Base-by-base conservation (phyloP, 768 basidiomycete species). In the Hirschioporus abietinus region DNA sequence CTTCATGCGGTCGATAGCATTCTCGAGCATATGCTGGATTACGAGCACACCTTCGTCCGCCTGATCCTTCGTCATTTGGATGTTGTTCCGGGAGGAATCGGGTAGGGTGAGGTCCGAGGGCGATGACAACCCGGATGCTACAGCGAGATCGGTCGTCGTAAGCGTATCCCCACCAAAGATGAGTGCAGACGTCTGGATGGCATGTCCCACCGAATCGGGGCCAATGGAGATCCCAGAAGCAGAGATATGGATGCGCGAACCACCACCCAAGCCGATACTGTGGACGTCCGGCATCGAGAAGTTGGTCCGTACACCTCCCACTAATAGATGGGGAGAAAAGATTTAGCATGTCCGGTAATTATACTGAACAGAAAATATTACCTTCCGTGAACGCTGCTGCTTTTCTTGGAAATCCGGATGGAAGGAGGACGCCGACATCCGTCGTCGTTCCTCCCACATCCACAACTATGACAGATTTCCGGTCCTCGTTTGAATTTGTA, bases 371-470 rank as follows among this genome's bases (percentile, higher is more conserved):
- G 35, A n/a, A 4, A 59, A 26, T 27, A 52, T 15, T 5, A 52
- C 42, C 42, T 73, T 88, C 83, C 30, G 84, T 83, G 71, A 84
- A 83, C 1, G 86, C 86, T 17, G 85, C 85, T 1, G 88, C 86
- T 69, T 88, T 87, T 23, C 85, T 75, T 30, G 87, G 88, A 72
- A 88, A 86, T 8, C 87, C 87, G 17, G 80, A 82, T 0, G 86
- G 84, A 58, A 88, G 75, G 9, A 89, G 73, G 60, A 88, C 83
- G 20, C 88, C 88, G 7, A 88, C 83, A 68, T 88, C 88, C 1
- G 86, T 85, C 18, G 87, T 87, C 0, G 88, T 89, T 0, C 87
- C 88, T 61, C 88, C 88, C 66, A 88, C 78, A 72, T 89, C 88
- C 64, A 86, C 79, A 0, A 89, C 88, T 63, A 87, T 76, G 58